phyloP scores from a whole-genome alignment of 768 basidiomycete species.

The Boletus subcaerulescens region DNA sequence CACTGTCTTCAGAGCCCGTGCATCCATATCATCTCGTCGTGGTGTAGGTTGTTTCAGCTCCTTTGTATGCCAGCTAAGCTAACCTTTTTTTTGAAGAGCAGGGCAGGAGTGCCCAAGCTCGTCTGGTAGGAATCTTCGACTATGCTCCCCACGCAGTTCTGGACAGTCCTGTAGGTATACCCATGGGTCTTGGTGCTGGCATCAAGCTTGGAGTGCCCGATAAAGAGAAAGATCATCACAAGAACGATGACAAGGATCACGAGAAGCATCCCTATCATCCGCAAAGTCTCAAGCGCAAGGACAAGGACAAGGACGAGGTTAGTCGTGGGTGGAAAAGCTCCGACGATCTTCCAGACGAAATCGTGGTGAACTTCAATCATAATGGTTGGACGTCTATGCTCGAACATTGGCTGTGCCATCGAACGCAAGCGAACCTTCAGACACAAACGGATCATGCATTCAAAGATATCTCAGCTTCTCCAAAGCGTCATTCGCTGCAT shows the following conservation, averaged over 20 bases:
- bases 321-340: slow-evolving; percentile 33
- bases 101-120: slow-evolving; percentile 84
- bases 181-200: slow-evolving; percentile 74
- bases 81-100: slow-evolving; percentile 41
- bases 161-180: slow-evolving; percentile 51
- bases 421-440: slow-evolving; percentile 26
- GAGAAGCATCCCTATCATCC: slow-evolving; percentile 31
- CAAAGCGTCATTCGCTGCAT: slow-evolving; percentile 44
- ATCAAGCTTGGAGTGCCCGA: slow-evolving; percentile 65
- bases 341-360: slow-evolving; percentile 36
- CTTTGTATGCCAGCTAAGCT: slow-evolving; percentile 2
- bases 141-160: not conserved
- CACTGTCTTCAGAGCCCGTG: slow-evolving; percentile 44
- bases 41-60: slow-evolving; percentile 47
- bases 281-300: slow-evolving; percentile 32
- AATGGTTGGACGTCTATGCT: slow-evolving; percentile 74
- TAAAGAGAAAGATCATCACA: slow-evolving; percentile 35
- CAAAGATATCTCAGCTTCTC: slow-evolving; percentile 37
- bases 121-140: slow-evolving; percentile 45
- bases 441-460: slow-evolving; percentile 14
- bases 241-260: slow-evolving; percentile 30
- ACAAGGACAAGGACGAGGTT: slow-evolving; percentile 38
- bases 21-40: slow-evolving; percentile 82
- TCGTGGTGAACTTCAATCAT: slow-evolving; percentile 29
- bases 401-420: slow-evolving; percentile 67